Conservation (phyloP, 352 stramenopile species). For the Globisporangium rhizosaccharum region DNA sequence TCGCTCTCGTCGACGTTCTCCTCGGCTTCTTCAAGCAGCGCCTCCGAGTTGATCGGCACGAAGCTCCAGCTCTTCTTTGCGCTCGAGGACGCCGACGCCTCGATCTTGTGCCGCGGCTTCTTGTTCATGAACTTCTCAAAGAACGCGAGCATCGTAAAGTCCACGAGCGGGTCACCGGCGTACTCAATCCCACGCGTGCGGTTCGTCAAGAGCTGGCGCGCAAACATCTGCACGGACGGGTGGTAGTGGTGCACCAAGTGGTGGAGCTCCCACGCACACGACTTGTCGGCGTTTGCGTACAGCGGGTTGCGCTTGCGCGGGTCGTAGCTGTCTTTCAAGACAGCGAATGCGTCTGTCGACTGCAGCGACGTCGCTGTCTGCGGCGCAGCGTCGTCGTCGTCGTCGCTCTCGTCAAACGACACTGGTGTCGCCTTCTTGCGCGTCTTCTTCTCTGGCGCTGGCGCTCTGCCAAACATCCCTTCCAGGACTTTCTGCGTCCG, state of each 20-base stretch:
- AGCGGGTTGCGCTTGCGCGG: conserved; percentile 84
- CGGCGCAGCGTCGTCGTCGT: conserved; percentile 15
- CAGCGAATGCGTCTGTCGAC: too few species aligned
- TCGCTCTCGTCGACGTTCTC: conserved; percentile 74
- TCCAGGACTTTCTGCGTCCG: conserved; percentile 48
- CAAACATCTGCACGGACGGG: conserved; percentile 93
- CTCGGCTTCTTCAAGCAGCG: conserved; percentile 56
- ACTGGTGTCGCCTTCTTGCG: conserved; percentile 17
- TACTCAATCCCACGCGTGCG: conserved; percentile 82
- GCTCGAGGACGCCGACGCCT: conserved; percentile 1
- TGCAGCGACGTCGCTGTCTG: conserved; percentile 6
- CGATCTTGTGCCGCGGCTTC: conserved; percentile 85
- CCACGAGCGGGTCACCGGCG: conserved; percentile 92
- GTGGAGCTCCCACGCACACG: conserved; percentile 92
- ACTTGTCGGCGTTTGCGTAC: conserved; percentile 61
- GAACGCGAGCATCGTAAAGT: conserved; percentile 96
- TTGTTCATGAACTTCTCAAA: conserved; percentile 99
- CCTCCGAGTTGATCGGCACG: conserved; percentile 59
- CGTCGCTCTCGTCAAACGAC: conserved; percentile 16
- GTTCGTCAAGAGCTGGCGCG: conserved; percentile 70
- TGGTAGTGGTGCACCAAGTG: conserved; percentile 94
- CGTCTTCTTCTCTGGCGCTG: conserved; percentile 14
- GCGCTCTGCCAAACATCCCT: conserved; percentile 55
- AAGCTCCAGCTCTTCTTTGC: conserved; percentile 62
- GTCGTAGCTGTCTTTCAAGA: conserved; percentile 55